phyloP scores from a whole-genome alignment of 2,329 filamentous ascomycete species.

The Paecilomyces sp. region DNA sequence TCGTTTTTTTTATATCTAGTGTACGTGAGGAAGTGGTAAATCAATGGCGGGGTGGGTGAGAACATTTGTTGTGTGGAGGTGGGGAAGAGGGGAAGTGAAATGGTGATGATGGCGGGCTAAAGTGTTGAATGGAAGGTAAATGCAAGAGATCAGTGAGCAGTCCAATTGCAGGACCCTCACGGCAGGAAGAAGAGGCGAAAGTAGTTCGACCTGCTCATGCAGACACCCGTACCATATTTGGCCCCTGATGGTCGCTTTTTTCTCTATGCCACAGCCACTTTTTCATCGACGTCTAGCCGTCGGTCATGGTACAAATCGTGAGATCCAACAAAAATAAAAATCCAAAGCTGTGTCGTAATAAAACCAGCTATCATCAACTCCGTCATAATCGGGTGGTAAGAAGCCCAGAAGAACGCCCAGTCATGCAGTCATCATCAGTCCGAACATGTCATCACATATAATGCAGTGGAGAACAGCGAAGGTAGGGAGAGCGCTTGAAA shows the following conservation, averaged over 20 bases:
- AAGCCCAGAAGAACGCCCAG: slow-evolving; percentile 25
- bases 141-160: slow-evolving; percentile 3
- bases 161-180: not conserved
- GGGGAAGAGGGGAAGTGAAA: not conserved
- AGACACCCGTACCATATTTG: not conserved
- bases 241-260: not conserved
- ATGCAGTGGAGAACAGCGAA: slow-evolving; percentile 22
- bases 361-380: slow-evolving; percentile 27
- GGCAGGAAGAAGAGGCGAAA: not conserved
- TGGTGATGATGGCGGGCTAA: not conserved
- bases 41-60: slow-evolving; percentile 3
- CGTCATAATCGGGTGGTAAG: slow-evolving; percentile 8
- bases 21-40: slow-evolving; percentile 1
- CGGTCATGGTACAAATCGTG: not conserved
- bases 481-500: slow-evolving; percentile 5
- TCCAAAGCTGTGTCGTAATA: slow-evolving; percentile 36
- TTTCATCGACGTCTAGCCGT: not conserved
- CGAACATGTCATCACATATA: slow-evolving; percentile 33
- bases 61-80: slow-evolving; percentile 2
- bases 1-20: slow-evolving; percentile 10
- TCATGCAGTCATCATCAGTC: slow-evolving; percentile 36
- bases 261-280: slow-evolving; percentile 1
- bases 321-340: slow-evolving; percentile 4
- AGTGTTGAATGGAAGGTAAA: slow-evolving; percentile 3
- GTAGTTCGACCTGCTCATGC: not conserved